phyloP scores from a whole-genome alignment of 148 eudicot species.

The Rhododendron simsii region DNA sequence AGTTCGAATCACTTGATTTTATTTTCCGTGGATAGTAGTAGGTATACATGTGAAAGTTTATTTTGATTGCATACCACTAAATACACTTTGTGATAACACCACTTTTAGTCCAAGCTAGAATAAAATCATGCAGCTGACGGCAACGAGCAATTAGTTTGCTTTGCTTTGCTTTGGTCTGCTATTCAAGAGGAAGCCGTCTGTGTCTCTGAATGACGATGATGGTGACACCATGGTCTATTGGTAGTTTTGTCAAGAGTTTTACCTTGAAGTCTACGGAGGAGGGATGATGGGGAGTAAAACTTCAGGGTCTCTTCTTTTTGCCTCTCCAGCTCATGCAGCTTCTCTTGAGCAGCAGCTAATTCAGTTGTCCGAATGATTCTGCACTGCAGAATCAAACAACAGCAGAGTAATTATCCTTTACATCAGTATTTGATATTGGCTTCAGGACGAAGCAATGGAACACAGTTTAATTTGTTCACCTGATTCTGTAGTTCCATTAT shows the following conservation, averaged over 20 bases:
- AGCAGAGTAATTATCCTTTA: neutral
- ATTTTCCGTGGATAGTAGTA: neutral
- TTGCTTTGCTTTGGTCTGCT: neutral
- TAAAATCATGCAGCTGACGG: neutral
- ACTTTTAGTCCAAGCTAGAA: neutral
- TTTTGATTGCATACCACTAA: neutral
- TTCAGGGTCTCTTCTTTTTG: slow-evolving; percentile 59
- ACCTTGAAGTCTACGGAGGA: slow-evolving; percentile 71
- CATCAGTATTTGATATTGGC: neutral
- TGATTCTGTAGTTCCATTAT: slow-evolving; percentile 84
- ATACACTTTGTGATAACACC: neutral
- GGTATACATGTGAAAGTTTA: neutral
- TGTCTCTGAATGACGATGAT: neutral
- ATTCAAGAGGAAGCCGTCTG: neutral
- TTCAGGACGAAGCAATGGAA: neutral
- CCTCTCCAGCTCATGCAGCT: slow-evolving; percentile 52
- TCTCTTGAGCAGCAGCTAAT: slow-evolving; percentile 75
- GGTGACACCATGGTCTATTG: neutral
- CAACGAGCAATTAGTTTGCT: neutral
- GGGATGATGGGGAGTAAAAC: slow-evolving; percentile 54
- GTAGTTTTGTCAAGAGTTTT: neutral
- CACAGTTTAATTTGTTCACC: slow-evolving; percentile 28
- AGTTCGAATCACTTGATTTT: neutral
- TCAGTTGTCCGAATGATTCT: slow-evolving; percentile 78
- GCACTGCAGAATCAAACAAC: slow-evolving; percentile 44